Evolutionary conservation across 1,284 basidiomycete species (phyloP).

Genomic region (Apiotrichum sp.): DNA sequence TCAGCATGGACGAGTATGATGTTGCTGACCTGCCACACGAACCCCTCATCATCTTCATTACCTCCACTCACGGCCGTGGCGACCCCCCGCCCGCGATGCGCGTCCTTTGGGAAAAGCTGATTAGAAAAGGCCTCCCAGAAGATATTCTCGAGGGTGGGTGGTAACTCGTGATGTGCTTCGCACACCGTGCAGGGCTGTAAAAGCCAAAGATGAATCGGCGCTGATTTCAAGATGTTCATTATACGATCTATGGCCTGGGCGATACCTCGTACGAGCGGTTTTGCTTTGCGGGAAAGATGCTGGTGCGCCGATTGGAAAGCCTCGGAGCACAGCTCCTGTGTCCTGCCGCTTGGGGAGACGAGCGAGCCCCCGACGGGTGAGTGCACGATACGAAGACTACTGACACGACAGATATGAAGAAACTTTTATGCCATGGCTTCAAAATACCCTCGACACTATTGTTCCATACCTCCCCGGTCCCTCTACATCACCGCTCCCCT

Average conservation of each 20-base stretch:
- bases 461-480: conserved; percentile 35
- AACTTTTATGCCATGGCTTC: conserved; percentile 43
- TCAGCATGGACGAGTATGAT: conserved; percentile 63
- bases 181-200: too few relatives aligned
- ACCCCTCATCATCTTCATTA: conserved; percentile 70
- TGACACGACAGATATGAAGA: conserved; percentile 39
- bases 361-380: conserved; percentile 45
- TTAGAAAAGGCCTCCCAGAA: conserved; percentile 70
- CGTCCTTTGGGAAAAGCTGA: conserved; percentile 73
- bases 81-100: conserved; percentile 78
- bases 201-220: not conserved
- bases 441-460: conserved; percentile 34
- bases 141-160: conserved; percentile 64
- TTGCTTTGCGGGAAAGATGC: conserved; percentile 89
- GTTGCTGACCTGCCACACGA: conserved; percentile 69
- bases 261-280: conserved; percentile 89
- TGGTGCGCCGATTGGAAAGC: conserved; percentile 63
- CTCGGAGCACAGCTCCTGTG: conserved; percentile 59
- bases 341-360: conserved; percentile 46
- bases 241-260: conserved; percentile 80
- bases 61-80: conserved; percentile 89
- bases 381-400: conserved; percentile 1
- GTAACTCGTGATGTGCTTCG: too few relatives aligned
- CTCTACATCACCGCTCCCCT: conserved; percentile 1
- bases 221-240: conserved; percentile 54